Percentiles rank a stretch among this genome's conserved stretches.
These are phyloP conservation scores for Globisporangium cederbergense DNA, from an alignment of 352 stramenopile species.

Conservation along the genomic window DNA sequence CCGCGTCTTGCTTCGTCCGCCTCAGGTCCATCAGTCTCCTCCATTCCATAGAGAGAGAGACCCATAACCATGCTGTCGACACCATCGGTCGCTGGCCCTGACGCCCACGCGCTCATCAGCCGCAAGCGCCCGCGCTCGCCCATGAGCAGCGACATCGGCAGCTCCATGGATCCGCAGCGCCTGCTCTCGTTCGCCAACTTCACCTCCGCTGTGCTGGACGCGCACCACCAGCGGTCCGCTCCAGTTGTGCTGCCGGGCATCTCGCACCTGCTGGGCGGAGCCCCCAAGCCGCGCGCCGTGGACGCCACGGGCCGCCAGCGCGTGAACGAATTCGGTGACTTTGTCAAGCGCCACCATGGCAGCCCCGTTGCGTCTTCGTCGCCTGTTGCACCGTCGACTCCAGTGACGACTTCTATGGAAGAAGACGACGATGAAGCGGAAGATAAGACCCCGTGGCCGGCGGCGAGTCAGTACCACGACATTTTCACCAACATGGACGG, in stretches of 20 bases:
- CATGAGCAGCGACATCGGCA: conserved; percentile 9
- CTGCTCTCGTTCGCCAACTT: conserved; percentile 19
- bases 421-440: conserved; percentile 41
- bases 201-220: conserved; percentile 5
- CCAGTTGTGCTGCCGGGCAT: conserved; percentile 34
- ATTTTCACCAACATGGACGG: conserved; percentile 40
- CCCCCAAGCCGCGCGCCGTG: conserved; percentile 3
- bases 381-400: background rate
- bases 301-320: conserved; percentile 17
- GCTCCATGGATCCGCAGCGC: background rate
- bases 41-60: too few species aligned
- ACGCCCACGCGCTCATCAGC: conserved; percentile 32
- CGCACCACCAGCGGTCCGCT: conserved; percentile 6
- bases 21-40: too few species aligned
- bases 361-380: background rate
- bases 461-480: conserved; percentile 58
- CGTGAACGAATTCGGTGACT: conserved; percentile 8
- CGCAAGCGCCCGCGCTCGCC: conserved; percentile 43
- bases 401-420: background rate
- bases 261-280: conserved; percentile 32
- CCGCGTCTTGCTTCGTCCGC: conserved; percentile 17
- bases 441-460: conserved; percentile 78
- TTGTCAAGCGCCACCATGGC: conserved; percentile 10
- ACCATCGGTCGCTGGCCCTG: background rate
- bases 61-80: conserved; percentile 10